Conservation (phyloP, 257 asterid species). For the Mentha longifolia region DNA sequence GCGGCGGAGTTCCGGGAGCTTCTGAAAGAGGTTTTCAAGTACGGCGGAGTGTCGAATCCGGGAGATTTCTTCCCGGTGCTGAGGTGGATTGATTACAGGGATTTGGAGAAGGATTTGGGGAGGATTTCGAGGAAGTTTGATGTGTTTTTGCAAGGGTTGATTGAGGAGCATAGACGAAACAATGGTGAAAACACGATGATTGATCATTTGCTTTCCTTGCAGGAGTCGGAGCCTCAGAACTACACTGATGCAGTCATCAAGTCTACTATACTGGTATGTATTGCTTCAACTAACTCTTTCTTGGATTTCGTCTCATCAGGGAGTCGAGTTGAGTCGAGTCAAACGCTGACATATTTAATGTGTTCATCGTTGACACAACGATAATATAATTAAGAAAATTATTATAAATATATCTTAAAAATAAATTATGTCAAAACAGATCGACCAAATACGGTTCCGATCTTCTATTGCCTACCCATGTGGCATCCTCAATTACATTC, state of each 20-base stretch:
- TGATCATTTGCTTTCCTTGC: slow-evolving; percentile 49
- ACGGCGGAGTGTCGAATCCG: slow-evolving; percentile 40
- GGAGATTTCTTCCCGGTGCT: slow-evolving; percentile 49
- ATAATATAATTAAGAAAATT: too few relatives aligned
- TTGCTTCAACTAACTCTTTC: too few relatives aligned
- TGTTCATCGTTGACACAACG: too few relatives aligned
- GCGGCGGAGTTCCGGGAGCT: slow-evolving; percentile 13
- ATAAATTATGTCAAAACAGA: too few relatives aligned
- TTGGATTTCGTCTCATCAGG: too few relatives aligned
- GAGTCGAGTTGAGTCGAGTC: too few relatives aligned
- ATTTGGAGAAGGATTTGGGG: slow-evolving; percentile 38
- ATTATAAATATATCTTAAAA: too few relatives aligned
- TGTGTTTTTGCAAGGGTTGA: slow-evolving; percentile 37
- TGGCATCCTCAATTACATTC: too few relatives aligned
- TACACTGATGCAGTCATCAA: slow-evolving; percentile 49
- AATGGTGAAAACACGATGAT: slow-evolving; percentile 42
- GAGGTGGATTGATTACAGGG: slow-evolving; percentile 50
- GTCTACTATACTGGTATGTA: slow-evolving; percentile 47
- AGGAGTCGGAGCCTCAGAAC: slow-evolving; percentile 43
- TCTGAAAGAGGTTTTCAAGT: slow-evolving; percentile 31
- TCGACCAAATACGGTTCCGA: too few relatives aligned
- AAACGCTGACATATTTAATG: too few relatives aligned
- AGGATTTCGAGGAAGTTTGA: slow-evolving; percentile 36
- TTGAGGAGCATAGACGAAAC: slow-evolving; percentile 42
- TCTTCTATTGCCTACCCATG: too few relatives aligned